Base-by-base conservation (phyloP, 2,329 filamentous ascomycete genomes). In the Coniochaeta sp. region DNA sequence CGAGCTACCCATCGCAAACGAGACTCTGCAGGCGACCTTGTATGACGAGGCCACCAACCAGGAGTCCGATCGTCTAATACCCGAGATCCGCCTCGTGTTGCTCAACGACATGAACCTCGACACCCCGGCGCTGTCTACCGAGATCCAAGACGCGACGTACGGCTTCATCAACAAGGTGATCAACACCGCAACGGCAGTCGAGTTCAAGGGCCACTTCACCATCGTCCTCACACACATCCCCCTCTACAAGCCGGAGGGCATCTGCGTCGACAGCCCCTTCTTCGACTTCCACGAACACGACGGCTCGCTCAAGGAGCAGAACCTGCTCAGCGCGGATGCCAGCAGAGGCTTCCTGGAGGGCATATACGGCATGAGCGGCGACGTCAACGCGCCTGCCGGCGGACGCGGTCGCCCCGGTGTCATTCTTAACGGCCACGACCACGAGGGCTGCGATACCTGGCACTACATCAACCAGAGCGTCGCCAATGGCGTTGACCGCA, bases 71-170 rank as follows among this genome's bases (percentile, higher is more conserved):
- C 76, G 72, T 32, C 63, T 83, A 0, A 57, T 69, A 0, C 87
- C 91, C 1, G 85, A 89, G 56, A 73, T 99, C 45, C 86, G 92
- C 58, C 75, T 99, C 52, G 74, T 97, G 27, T 81, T 95, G 31
- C 77, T 99, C 57, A 99, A 99, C 69, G 86, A 89, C 51, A 90
- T 99, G 81, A 95, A 95, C 61, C 81, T 99, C 32, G 94, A 99
- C 67, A 87, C 84, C 0, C 94, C 94, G 0, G 89, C 87, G 4
- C 74, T 81, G 33, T 79, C 82, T 16, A 61, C 72, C 3, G 73
- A 79, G 3, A 76, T 96, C 3, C 90, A 95, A 64, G 77, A 84
- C 54, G 74, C 85, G 48, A 94, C 89, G 0, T 95, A 95, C 67
- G 64, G 73, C 26, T 96, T 95, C 63, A 75, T 91, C 63, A 87